A percentile compares a stretch with the other conserved stretches of the same genome.
phyloP scores from a whole-genome alignment of 345 rosid genomes.

The Melastoma malabathricum region DNA sequence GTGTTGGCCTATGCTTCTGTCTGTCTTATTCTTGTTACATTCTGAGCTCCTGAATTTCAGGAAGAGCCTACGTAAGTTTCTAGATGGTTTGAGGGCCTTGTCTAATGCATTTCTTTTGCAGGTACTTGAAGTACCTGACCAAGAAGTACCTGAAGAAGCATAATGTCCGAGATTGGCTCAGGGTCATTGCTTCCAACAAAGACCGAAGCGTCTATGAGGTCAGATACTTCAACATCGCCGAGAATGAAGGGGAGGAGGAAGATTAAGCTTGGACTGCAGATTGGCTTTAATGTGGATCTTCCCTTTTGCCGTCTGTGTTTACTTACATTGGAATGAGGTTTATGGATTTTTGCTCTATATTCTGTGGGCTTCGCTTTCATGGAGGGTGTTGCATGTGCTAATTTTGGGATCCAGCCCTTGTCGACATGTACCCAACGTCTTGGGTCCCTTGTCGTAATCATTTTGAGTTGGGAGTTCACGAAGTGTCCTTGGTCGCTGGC shows the following conservation, averaged over 20 bases:
- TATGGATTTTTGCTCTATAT: no score
- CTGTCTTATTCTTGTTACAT: no score
- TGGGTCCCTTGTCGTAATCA: slow-evolving; percentile 55
- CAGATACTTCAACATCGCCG: slow-evolving; percentile 65
- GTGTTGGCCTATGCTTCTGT: no score
- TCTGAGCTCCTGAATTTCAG: not conserved
- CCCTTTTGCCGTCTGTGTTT: no score
- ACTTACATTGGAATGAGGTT: no score
- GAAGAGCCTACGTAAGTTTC: not conserved
- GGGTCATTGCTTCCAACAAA: slow-evolving; percentile 58
- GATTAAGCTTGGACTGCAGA: slow-evolving; percentile 16
- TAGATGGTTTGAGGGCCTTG: no score
- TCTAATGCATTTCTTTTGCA: slow-evolving; percentile 3
- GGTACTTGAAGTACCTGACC: slow-evolving; percentile 56
- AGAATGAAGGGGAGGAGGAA: slow-evolving; percentile 62
- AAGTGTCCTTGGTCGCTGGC: slow-evolving; percentile 71
- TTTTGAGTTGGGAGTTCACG: slow-evolving; percentile 52
- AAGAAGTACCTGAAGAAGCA: slow-evolving; percentile 67
- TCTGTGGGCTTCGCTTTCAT: no score
- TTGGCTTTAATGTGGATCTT: no score
- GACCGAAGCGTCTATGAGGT: slow-evolving; percentile 47
- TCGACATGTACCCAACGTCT: no score
- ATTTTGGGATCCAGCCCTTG: no score
- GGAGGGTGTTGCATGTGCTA: no score
- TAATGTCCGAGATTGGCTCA: slow-evolving; percentile 58